Evolutionary conservation across 2,329 filamentous ascomycete species (phyloP), one percentile per base, ranked within the genome.

Genomic region (Clonostachys rhizophaga): DNA sequence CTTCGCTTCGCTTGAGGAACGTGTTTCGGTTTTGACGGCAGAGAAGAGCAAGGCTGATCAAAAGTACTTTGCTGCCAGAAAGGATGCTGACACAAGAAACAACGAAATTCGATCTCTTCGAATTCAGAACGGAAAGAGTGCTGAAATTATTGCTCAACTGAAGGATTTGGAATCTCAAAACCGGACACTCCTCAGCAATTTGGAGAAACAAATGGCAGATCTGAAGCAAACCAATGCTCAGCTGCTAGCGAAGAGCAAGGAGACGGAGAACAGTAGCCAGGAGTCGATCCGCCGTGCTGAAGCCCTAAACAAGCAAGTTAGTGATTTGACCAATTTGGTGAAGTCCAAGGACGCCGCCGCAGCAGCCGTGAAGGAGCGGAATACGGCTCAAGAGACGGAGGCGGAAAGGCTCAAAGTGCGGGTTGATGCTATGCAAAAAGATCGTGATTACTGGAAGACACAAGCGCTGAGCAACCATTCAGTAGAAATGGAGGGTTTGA

Each of bases 11-110:
- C 72, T 90, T 60, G 91, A 97, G 68, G 91, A 96, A 48, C 87
- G 86, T 52, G 74, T 92, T 36, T 71, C 81, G 16, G 75, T 87
- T 20, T 71, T 95, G 17, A 82, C 81, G 39, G 89, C 90, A 1
- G 91, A 99, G 67, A 99, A 99, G 71, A 84, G 86, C 54, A 97
- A 96, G 67, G 92, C 92, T 2, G 94, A 99, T 60, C 92, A 97
- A 61, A 97, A 97, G 67, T 99, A 95, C 63, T 97, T 97, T 65
- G 89, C 89, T 2, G 90, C 91, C 9, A 91, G 95, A 76, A 96
- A 96, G 63, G 87, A 91, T 55, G 95, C 92, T 60, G 92, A 97
- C 59, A 85, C 87, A 41, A 80, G 90, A 44, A 86, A 91, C 49
- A 77, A 81, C 49, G 92, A 97, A 67, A 85, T 95, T 42, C 79